Evolutionary conservation across 2,329 filamentous ascomycete species (phyloP), one percentile per base, ranked within the genome.

Genomic region (Drechslerella coelobrocha): DNA sequence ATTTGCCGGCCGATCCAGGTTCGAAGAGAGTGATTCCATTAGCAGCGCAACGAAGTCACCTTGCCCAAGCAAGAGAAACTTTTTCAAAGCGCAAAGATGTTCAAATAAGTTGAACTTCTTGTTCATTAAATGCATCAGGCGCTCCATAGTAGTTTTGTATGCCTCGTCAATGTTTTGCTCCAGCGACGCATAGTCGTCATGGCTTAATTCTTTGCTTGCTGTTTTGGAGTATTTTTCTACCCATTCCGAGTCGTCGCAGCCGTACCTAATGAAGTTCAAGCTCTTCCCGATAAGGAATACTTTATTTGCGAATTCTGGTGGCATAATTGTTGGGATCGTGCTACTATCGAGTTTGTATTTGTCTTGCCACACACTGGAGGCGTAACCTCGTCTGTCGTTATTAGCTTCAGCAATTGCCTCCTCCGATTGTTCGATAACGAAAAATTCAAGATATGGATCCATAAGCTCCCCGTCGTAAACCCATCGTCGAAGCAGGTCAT

Each of bases 251-350:
- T 99, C 95, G 7, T 89, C 89, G 78, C 94, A 99, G 74, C 92
- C 93, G 79, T 97, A 92, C 23, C 94, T 88, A 78, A 99, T 97
- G 79, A 99, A 99, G 79, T 99, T 99, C 60, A 99, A 84, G 2
- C 92, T 96, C 79, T 99, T 99, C 62, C 94, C 94, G 75, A 99
- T 99, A 6, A 99, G 81, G 76, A 97, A 97, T 4, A 99, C 91
- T 77, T 97, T 97, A 75, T 94, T 91, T 0, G 94, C 92, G 79
- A 99, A 97, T 72, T 96, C 92, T 47, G 89, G 84, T 0, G 91
- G 95, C 75, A 97, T 92, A 76, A 97, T 97, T 43, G 89, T 92
- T 0, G 94, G 94, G 23, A 97, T 88, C 89, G 97, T 94, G 51
- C 85, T 84, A 66, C 89, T 84, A 75, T 90, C 88, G 39, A 97